A percentile compares a stretch with the other conserved stretches of the same genome.
These are phyloP conservation scores for Saturnispora dispora DNA, from an alignment of 805 yeast genomes.

Conservation along the genomic window DNA sequence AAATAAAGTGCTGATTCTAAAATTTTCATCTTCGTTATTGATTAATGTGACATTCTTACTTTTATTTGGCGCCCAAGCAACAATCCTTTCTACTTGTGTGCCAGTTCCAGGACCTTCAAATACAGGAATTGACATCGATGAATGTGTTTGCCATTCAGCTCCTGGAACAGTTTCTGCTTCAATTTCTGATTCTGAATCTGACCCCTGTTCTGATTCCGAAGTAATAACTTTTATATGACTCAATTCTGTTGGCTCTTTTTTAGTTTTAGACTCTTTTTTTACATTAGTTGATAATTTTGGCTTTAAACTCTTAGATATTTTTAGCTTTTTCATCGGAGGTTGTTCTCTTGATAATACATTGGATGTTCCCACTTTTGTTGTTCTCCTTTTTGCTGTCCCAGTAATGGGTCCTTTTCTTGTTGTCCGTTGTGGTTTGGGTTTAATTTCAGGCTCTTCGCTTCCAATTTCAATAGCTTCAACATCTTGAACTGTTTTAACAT, in stretches of 20 bases:
- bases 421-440: not conserved
- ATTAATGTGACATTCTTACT: slow-evolving; percentile 36
- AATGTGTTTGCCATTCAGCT: slow-evolving; percentile 43
- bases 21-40: slow-evolving; percentile 40
- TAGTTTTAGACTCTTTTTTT: not conserved
- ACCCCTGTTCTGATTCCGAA: not conserved
- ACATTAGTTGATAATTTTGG: not conserved
- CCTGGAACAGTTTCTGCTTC: slow-evolving; percentile 21
- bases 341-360: not conserved
- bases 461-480: slow-evolving; percentile 35
- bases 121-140: slow-evolving; percentile 37
- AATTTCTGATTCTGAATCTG: not conserved
- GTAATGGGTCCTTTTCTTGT: not conserved
- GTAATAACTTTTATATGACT: not conserved
- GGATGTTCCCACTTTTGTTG: not conserved
- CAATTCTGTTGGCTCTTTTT: not conserved
- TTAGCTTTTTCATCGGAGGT: not conserved
- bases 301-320: not conserved
- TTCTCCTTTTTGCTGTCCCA: not conserved
- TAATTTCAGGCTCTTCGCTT: slow-evolving; percentile 17
- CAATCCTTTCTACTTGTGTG: slow-evolving; percentile 32
- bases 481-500: slow-evolving; percentile 48
- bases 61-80: slow-evolving; percentile 61
- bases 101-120: slow-evolving; percentile 43
- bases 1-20: slow-evolving; percentile 54